These are phyloP conservation scores for Endogone sp. DNA, from an alignment of 192 early-diverging fungal species.

Conservation along the genomic window DNA sequence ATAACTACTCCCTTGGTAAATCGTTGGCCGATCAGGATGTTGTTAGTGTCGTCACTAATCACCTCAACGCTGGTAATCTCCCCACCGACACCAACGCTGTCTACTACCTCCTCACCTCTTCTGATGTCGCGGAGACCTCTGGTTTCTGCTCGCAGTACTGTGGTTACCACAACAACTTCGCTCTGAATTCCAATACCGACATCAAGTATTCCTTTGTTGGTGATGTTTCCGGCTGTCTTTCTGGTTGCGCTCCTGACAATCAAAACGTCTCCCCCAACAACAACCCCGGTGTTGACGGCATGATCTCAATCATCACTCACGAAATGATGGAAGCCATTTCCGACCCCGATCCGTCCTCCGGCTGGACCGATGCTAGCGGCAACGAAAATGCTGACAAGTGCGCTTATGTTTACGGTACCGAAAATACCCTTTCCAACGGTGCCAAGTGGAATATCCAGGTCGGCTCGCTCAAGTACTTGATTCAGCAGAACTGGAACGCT, in stretches of 20 bases:
- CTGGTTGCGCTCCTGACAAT: slow-evolving; percentile 13
- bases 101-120: slow-evolving; percentile 10
- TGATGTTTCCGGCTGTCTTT: background rate
- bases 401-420: slow-evolving; percentile 21
- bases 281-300: slow-evolving; percentile 23
- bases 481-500: slow-evolving; percentile 32
- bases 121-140: slow-evolving; percentile 13
- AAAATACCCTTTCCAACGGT: slow-evolving; percentile 13
- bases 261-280: slow-evolving; percentile 17
- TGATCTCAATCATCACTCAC: slow-evolving; percentile 30
- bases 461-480: slow-evolving; percentile 24
- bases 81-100: slow-evolving; percentile 9
- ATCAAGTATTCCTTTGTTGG: slow-evolving; percentile 15
- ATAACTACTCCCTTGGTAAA: slow-evolving; percentile 18
- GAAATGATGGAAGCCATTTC: slow-evolving; percentile 25
- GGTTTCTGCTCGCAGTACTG: slow-evolving; percentile 20
- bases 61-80: slow-evolving; percentile 4
- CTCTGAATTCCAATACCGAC: background rate
- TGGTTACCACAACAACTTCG: slow-evolving; percentile 12
- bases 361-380: slow-evolving; percentile 29
- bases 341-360: slow-evolving; percentile 24
- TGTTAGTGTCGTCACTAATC: slow-evolving; percentile 3
- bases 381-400: slow-evolving; percentile 32
- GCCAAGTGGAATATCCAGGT: slow-evolving; percentile 25
- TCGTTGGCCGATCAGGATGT: slow-evolving; percentile 7